Conservation (phyloP, 2,329 filamentous ascomycete species). For the Sclerotinia trifoliorum region DNA sequence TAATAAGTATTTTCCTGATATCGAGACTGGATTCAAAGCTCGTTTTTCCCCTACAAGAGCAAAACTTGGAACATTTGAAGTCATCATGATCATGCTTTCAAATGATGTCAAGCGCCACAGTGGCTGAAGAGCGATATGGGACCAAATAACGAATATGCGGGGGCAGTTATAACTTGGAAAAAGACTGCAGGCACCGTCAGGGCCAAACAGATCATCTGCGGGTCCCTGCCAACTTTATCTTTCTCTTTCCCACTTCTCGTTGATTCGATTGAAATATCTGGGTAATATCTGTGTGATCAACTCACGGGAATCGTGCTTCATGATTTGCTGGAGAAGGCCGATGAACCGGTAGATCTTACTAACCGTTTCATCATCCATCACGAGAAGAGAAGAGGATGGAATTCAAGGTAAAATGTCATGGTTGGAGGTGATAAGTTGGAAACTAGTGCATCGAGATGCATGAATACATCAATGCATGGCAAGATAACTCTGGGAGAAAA, state of each 20-base stretch:
- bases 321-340: neutral
- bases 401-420: neutral
- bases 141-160: neutral
- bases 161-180: neutral
- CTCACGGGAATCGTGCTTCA: neutral
- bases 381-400: neutral
- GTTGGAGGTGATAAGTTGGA: neutral
- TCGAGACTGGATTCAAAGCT: too few species aligned
- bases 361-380: slow-evolving; percentile 7
- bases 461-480: neutral
- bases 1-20: too few species aligned
- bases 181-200: slow-evolving; percentile 6
- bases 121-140: neutral
- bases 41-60: too few species aligned
- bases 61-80: too few species aligned
- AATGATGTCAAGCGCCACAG: slow-evolving; percentile 17
- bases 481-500: neutral
- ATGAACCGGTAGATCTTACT: slow-evolving; percentile 5
- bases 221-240: slow-evolving; percentile 16
- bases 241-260: neutral
- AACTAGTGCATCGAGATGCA: neutral
- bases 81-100: neutral
- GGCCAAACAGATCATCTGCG: slow-evolving; percentile 1
- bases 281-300: neutral
- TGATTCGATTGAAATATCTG: slow-evolving; percentile 1